These are phyloP conservation scores for Arthroderma sp. DNA, from an alignment of 2,329 filamentous ascomycete genomes.

Conservation along the genomic window DNA sequence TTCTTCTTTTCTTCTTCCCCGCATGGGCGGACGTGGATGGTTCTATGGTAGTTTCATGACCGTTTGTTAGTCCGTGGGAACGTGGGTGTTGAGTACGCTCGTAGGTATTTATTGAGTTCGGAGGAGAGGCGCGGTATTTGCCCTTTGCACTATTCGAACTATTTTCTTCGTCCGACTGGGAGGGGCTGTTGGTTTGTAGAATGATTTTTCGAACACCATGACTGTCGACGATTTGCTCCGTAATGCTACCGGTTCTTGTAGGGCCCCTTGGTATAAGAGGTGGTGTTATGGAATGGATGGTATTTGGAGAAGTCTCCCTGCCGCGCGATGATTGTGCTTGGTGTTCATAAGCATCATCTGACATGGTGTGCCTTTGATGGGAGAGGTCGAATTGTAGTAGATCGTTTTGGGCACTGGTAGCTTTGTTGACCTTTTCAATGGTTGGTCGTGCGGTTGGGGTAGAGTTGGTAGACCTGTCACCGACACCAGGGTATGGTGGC, in stretches of 20 bases:
- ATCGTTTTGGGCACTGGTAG: not conserved
- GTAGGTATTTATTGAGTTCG: too few relatives aligned
- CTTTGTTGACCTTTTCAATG: not conserved
- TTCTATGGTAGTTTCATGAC: not conserved
- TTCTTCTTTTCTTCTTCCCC: slow-evolving; percentile 8
- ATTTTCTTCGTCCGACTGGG: slow-evolving; percentile 16
- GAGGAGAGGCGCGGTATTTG: too few relatives aligned
- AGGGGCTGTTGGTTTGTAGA: slow-evolving; percentile 51
- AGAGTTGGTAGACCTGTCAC: slow-evolving; percentile 12
- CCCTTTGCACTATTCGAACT: not conserved
- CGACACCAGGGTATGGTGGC: slow-evolving; percentile 40
- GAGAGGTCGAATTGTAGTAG: not conserved
- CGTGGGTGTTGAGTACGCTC: too few relatives aligned
- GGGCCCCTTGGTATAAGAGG: slow-evolving; percentile 33
- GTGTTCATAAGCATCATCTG: too few relatives aligned
- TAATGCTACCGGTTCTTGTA: slow-evolving; percentile 62
- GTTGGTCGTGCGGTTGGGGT: slow-evolving; percentile 9
- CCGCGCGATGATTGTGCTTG: too few relatives aligned
- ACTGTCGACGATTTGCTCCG: slow-evolving; percentile 62
- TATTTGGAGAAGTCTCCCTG: too few relatives aligned
- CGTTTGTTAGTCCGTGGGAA: too few relatives aligned
- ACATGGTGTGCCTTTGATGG: not conserved
- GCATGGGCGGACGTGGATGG: not conserved
- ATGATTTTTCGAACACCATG: slow-evolving; percentile 65
- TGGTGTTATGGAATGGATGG: slow-evolving; percentile 11